Evolutionary conservation across 164 flowering plant genomes (phyloP), one percentile per base, ranked within the genome.

Genomic region (Magnolia sinica): DNA sequence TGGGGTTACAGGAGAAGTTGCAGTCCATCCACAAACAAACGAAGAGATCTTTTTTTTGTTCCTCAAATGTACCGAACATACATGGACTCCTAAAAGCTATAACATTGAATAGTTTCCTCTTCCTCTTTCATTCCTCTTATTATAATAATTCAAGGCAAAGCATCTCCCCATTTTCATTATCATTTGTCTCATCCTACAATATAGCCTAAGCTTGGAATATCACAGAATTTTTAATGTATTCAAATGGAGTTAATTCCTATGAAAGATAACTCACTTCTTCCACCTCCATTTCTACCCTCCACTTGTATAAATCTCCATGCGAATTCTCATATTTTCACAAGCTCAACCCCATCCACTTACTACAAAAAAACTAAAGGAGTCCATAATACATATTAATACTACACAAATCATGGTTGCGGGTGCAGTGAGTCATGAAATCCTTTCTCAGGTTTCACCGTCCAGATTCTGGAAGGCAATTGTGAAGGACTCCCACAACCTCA

Each of bases 401-500:
- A 65, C 7, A 13, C 9, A 65, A 22, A 65, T 3, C 68, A 37
- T 70, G 72, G 72, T 18, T 37, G 72, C 72, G 7, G 72, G 51
- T 50, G 11, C 52, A 37, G 52, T 70, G 11, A 70, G 50, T 29
- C 18, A 70, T 70, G 74, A 71, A 50, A 2, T 71, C 7, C 24
- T 19, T 23, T 71, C 74, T 50, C 51, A 2, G 8, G 20, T 70
- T 50, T 31, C 73, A 16, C 52, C 55, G 8, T 50, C n/a, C 4
- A 70, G 73, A 19, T 0, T 70, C 18, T 70, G 50, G 51, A 70
- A 70, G 58, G 73, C 73, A n/a, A 19, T 8, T 31, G 73, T 45
- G 3, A 45, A 31, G 73, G 73, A 70, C 51, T 37, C 73, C 51
- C 73, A 70, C 55, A 70, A 70, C 29, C 73, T 70, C 29, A 31